Percentiles rank a stretch among this genome's conserved stretches.
Conservation (phyloP, 768 basidiomycete species). For the Termitomyces sp. region DNA sequence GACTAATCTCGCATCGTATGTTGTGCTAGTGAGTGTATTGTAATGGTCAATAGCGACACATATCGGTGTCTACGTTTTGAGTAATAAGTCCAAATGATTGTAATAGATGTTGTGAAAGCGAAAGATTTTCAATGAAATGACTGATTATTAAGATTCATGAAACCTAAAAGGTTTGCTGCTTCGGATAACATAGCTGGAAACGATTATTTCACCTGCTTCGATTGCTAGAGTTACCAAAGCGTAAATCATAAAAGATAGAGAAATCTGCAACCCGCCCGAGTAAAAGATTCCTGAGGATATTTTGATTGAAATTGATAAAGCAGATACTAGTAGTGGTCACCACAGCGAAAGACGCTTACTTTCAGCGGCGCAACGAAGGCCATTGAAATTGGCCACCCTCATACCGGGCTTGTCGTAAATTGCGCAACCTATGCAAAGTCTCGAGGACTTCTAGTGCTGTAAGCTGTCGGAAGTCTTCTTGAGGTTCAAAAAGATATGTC, state of each 20-base stretch:
- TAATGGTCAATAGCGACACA: not conserved
- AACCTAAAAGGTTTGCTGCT: not conserved
- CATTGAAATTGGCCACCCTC: not conserved
- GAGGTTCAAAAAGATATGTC: not conserved
- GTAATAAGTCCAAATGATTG: not conserved
- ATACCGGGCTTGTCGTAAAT: not conserved
- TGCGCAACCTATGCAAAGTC: not conserved
- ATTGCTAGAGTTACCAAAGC: not conserved
- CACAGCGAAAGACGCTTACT: not conserved
- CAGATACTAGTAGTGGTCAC: not conserved
- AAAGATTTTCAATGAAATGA: not conserved
- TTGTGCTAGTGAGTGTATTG: not conserved
- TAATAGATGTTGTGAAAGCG: not conserved
- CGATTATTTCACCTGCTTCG: not conserved
- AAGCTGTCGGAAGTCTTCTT: not conserved
- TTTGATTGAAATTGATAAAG: not conserved
- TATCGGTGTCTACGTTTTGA: not conserved
- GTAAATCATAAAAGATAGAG: not conserved
- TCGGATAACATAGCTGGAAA: not conserved
- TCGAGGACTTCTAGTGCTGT: not conserved
- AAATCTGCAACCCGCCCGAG: not conserved
- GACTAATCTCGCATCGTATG: constrained; percentile 28
- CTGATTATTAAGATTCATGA: not conserved
- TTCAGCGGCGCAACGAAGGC: not conserved
- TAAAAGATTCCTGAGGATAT: not conserved